Conservation (phyloP, 768 basidiomycete genomes). For the Rhodocollybia butyracea region DNA sequence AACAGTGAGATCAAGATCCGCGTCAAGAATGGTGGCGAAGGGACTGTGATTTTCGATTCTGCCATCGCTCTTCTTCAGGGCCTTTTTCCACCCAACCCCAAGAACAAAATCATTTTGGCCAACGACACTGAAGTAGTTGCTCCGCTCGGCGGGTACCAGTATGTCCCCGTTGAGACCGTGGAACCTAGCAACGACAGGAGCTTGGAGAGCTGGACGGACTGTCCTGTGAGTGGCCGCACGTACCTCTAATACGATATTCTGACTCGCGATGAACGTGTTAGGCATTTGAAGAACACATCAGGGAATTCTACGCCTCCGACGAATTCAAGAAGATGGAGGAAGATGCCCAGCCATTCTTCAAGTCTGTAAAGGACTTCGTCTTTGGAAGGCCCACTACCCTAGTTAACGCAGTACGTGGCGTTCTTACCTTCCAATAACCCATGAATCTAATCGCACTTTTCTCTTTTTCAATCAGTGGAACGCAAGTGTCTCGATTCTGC, state of each 20-base stretch:
- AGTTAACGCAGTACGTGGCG: slow-evolving; percentile 60
- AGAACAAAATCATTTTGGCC: slow-evolving; percentile 73
- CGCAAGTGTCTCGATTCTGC: slow-evolving; percentile 36
- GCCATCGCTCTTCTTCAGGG: slow-evolving; percentile 84
- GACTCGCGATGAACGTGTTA: not conserved
- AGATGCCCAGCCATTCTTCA: slow-evolving; percentile 64
- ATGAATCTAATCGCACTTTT: slow-evolving; percentile 12
- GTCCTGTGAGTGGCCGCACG: slow-evolving; percentile 37
- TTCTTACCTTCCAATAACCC: not conserved
- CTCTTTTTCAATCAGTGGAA: slow-evolving; percentile 58
- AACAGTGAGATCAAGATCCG: slow-evolving; percentile 71
- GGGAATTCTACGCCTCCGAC: slow-evolving; percentile 54
- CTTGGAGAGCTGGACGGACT: slow-evolving; percentile 75
- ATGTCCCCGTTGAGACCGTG: slow-evolving; percentile 89
- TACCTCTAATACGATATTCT: not conserved
- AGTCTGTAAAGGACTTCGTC: slow-evolving; percentile 62
- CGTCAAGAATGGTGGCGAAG: slow-evolving; percentile 83
- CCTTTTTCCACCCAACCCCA: slow-evolving; percentile 75
- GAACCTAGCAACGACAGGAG: slow-evolving; percentile 81
- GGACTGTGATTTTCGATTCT: slow-evolving; percentile 83
- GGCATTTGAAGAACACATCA: slow-evolving; percentile 59
- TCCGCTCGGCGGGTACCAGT: slow-evolving; percentile 83
- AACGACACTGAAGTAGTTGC: slow-evolving; percentile 70
- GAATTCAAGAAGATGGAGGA: slow-evolving; percentile 62
- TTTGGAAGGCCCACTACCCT: slow-evolving; percentile 65